Percentiles rank a stretch among this genome's conserved stretches.
phyloP scores from a whole-genome alignment of 2,329 filamentous ascomycete genomes.

The Apiospora hydei region DNA sequence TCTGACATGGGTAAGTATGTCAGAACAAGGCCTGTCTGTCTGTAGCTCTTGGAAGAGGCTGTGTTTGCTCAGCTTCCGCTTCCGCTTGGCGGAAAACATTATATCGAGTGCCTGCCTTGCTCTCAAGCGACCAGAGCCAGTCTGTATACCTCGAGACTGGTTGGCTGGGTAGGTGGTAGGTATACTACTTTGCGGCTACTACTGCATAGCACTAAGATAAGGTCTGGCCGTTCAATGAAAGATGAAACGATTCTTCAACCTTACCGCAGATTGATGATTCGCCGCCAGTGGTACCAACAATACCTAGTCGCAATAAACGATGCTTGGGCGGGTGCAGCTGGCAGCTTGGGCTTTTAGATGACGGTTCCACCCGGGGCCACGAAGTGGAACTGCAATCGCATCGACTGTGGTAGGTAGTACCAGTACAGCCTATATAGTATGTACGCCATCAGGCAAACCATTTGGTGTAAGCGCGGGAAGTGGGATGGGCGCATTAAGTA shows the following conservation, averaged over 20 bases:
- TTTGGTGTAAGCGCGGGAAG: constrained; percentile 17
- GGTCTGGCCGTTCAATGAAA: background rate
- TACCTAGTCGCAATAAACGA: background rate
- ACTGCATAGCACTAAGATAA: background rate
- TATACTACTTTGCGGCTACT: background rate
- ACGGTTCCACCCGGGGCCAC: constrained; percentile 8
- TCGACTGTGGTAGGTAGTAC: background rate
- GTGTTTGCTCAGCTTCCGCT: background rate
- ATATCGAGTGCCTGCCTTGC: too few relatives aligned
- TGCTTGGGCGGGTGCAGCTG: background rate
- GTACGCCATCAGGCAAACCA: constrained; percentile 13
- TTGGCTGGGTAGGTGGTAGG: background rate
- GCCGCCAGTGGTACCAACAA: background rate
- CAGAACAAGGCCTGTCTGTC: background rate
- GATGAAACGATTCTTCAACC: constrained; percentile 7
- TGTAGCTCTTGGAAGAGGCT: background rate
- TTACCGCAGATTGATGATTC: background rate
- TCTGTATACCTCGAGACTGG: background rate
- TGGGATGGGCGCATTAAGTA: constrained; percentile 17
- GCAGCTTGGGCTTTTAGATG: constrained; percentile 18
- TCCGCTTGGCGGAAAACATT: background rate
- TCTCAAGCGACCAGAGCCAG: too few relatives aligned
- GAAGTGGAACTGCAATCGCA: constrained; percentile 17
- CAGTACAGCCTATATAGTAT: constrained; percentile 5
- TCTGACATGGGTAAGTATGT: background rate